phyloP scores from a whole-genome alignment of 352 stramenopile species.

The Phytophthora megakarya region DNA sequence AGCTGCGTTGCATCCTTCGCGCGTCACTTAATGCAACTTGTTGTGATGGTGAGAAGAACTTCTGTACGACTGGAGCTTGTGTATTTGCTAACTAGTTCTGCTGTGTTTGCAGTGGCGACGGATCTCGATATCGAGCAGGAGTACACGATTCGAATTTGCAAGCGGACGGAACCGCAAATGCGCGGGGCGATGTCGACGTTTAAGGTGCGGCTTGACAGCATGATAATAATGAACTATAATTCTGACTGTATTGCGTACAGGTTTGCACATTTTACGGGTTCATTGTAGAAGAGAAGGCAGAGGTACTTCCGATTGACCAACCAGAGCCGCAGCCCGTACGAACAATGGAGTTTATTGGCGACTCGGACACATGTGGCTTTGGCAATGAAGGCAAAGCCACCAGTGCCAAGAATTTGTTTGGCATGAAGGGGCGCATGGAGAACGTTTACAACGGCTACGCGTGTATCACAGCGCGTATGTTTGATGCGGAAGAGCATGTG shows the following conservation, averaged over 20 bases:
- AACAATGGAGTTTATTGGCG: conserved; percentile 87
- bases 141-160: conserved; percentile 75
- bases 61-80: not conserved
- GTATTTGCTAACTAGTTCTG: conserved; percentile 9
- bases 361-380: conserved; percentile 85
- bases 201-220: conserved; percentile 49
- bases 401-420: conserved; percentile 77
- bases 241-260: conserved; percentile 23
- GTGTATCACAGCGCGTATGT: conserved; percentile 84
- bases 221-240: not conserved
- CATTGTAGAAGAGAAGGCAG: conserved; percentile 71
- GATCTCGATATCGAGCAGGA: conserved; percentile 55
- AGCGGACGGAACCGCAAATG: conserved; percentile 87
- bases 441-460: conserved; percentile 90
- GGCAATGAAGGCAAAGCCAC: conserved; percentile 83
- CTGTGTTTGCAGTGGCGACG: conserved; percentile 52
- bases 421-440: conserved; percentile 88
- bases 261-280: conserved; percentile 91
- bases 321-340: conserved; percentile 39
- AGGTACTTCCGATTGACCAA: conserved; percentile 58
- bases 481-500: conserved; percentile 86
- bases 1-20: conserved; percentile 77
- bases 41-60: conserved; percentile 62
- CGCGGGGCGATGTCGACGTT: conserved; percentile 85
- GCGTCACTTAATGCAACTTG: conserved; percentile 77